phyloP scores from a whole-genome alignment of 2,329 filamentous ascomycete genomes.

The Cordyceps javanica region DNA sequence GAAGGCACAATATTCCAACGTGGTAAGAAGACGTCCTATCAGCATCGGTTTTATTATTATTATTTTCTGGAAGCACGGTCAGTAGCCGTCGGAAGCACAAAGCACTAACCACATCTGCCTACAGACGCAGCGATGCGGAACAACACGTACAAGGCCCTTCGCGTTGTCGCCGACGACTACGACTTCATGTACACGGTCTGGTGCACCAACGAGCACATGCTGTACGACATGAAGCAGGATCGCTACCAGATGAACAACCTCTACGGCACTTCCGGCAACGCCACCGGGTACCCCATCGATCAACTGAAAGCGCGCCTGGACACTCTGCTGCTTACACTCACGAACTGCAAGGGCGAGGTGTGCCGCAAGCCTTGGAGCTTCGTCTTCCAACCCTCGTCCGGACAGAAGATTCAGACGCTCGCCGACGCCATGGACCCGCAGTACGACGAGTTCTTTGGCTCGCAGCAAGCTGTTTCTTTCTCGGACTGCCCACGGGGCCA shows the following conservation, averaged over 20 bases:
- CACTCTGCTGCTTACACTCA: not conserved
- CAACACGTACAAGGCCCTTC: slow-evolving; percentile 52
- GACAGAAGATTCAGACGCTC: not conserved
- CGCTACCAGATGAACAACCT: not conserved
- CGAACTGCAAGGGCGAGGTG: not conserved
- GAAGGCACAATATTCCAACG: slow-evolving; percentile 27
- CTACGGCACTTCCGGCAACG: not conserved
- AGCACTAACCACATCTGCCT: not conserved
- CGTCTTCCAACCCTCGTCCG: not conserved
- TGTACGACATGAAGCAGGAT: slow-evolving; percentile 54
- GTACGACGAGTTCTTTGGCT: not conserved
- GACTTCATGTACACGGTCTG: slow-evolving; percentile 62
- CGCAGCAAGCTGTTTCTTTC: not conserved
- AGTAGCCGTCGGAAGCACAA: not conserved
- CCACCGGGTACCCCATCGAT: not conserved
- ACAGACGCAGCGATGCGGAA: not conserved
- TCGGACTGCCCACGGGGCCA: not conserved
- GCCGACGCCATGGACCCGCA: not conserved
- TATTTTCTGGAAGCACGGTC: not conserved
- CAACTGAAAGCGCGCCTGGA: not conserved
- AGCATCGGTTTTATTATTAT: not conserved
- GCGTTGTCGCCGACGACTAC: slow-evolving; percentile 49
- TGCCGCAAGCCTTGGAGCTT: not conserved
- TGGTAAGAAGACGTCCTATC: not conserved
- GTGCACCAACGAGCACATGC: slow-evolving; percentile 62